These are phyloP conservation scores for Kuraishia piskuri DNA, from an alignment of 805 yeast species.

Conservation along the genomic window DNA sequence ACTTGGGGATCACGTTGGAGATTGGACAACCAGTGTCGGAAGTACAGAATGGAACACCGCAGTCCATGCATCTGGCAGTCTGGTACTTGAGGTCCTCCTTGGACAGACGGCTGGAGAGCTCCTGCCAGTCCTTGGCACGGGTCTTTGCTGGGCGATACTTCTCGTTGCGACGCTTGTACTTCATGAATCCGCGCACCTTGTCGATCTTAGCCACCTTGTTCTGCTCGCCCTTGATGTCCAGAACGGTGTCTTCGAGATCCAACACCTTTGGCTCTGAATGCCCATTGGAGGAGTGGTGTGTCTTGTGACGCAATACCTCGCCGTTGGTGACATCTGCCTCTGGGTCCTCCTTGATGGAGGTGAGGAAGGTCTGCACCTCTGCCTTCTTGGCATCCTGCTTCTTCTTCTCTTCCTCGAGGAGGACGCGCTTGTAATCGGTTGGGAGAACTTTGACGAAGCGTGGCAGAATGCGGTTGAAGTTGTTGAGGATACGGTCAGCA, in stretches of 20 bases:
- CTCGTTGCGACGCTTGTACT: slow-evolving; percentile 84
- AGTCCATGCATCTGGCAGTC: slow-evolving; percentile 98
- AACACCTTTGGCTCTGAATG: slow-evolving; percentile 69
- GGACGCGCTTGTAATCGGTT: slow-evolving; percentile 79
- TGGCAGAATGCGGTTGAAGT: slow-evolving; percentile 83
- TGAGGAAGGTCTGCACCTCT: slow-evolving; percentile 58
- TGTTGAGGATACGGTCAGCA: slow-evolving; percentile 73
- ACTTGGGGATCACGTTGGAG: slow-evolving; percentile 93
- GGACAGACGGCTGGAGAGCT: slow-evolving; percentile 70
- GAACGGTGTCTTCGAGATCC: slow-evolving; percentile 85
- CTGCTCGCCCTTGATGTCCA: slow-evolving; percentile 57
- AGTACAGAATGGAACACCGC: slow-evolving; percentile 99
- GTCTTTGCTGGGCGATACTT: slow-evolving; percentile 69
- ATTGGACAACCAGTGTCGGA: slow-evolving; percentile 98
- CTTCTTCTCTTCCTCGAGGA: slow-evolving; percentile 66
- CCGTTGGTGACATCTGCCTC: slow-evolving; percentile 86
- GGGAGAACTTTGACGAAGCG: slow-evolving; percentile 93
- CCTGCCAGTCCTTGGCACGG: slow-evolving; percentile 88
- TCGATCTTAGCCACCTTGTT: slow-evolving; percentile 61
- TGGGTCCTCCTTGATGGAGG: slow-evolving; percentile 72
- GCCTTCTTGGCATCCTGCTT: slow-evolving; percentile 56
- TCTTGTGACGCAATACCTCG: slow-evolving; percentile 59
- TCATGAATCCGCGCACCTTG: slow-evolving; percentile 85
- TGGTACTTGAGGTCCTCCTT: slow-evolving; percentile 84
- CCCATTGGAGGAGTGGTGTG: slow-evolving; percentile 14